Conservation (phyloP, 192 early-diverging fungal genomes). For the Rhizoclosmatium sp. region DNA sequence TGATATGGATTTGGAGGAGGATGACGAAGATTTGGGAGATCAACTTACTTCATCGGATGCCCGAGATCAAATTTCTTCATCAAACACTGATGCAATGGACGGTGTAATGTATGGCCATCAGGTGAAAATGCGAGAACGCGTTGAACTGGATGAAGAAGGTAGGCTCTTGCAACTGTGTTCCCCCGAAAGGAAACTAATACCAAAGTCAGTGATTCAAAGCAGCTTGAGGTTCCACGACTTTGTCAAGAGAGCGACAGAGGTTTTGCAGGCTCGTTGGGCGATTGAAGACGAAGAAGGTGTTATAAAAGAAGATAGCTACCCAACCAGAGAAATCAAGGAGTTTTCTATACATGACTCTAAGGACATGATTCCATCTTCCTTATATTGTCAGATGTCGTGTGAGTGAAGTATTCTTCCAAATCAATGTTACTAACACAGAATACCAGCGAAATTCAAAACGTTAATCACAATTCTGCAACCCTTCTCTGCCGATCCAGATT, state of each 20-base stretch:
- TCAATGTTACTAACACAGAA: too few relatives aligned
- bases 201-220: too few relatives aligned
- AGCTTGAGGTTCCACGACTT: neutral
- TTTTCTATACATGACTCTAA: neutral
- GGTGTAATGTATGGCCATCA: neutral
- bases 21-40: neutral
- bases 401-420: too few relatives aligned
- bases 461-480: constrained; percentile 70
- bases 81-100: neutral
- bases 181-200: too few relatives aligned
- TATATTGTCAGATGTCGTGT: neutral
- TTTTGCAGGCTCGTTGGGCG: neutral
- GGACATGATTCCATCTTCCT: neutral
- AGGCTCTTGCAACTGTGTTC: too few relatives aligned
- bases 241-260: neutral
- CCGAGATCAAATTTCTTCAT: neutral
- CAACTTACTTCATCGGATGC: neutral
- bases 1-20: neutral
- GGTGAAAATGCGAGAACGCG: neutral
- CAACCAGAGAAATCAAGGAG: neutral
- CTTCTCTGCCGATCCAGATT: constrained; percentile 48
- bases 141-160: too few relatives aligned
- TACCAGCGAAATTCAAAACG: constrained; percentile 70
- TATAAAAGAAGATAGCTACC: neutral
- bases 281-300: too few relatives aligned